Conservation (phyloP, 2,329 filamentous ascomycete genomes). For the Albophoma yamanashiensis region DNA sequence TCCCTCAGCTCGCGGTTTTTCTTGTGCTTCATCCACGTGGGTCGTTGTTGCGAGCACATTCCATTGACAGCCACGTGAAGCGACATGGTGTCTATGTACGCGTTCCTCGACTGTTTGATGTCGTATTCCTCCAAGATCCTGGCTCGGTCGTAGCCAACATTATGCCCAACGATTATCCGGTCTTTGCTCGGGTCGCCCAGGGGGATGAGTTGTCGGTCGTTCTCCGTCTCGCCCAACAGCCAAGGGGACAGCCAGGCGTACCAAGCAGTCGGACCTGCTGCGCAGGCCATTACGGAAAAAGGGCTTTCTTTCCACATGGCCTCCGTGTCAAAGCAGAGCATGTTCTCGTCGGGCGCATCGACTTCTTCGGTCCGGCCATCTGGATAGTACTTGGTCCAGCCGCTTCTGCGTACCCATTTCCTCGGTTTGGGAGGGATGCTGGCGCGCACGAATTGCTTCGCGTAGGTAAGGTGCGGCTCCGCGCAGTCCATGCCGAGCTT, state of each 20-base stretch:
- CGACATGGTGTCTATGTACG: conserved; percentile 95
- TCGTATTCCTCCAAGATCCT: conserved; percentile 83
- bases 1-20: conserved; percentile 82
- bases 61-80: conserved; percentile 95
- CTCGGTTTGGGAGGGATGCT: conserved; percentile 48
- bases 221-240: conserved; percentile 73
- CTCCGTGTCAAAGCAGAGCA: conserved; percentile 91
- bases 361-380: conserved; percentile 64
- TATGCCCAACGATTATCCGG: conserved; percentile 83
- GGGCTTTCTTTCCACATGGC: conserved; percentile 91
- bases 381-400: conserved; percentile 85
- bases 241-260: conserved; percentile 97
- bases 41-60: conserved; percentile 94
- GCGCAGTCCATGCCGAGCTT: conserved; percentile 78
- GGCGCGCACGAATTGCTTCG: conserved; percentile 61
- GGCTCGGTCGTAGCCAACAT: conserved; percentile 89
- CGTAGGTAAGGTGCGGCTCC: conserved; percentile 68
- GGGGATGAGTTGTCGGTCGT: conserved; percentile 73
- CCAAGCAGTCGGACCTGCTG: conserved; percentile 81
- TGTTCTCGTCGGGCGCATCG: conserved; percentile 65
- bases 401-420: conserved; percentile 69
- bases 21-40: conserved; percentile 94
- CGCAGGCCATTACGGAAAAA: conserved; percentile 95
- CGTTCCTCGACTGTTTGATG: conserved; percentile 70
- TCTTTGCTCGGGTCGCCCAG: conserved; percentile 65